Evolutionary conservation across 164 flowering plant species (phyloP), one percentile per base, ranked within the genome.

Genomic region (Buxus sempervirens): DNA sequence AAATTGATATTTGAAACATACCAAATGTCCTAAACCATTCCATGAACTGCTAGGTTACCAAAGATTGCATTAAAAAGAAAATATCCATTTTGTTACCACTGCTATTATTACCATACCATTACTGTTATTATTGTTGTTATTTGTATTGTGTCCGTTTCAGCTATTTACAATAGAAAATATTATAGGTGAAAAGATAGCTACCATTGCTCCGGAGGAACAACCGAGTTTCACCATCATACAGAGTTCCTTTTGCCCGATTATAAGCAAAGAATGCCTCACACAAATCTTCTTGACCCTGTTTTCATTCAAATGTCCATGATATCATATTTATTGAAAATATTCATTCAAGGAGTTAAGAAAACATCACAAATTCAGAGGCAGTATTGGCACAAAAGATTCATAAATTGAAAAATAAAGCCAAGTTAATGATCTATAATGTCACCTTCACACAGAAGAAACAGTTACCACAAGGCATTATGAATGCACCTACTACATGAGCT

Each of bases 201-300:
- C 99, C 98, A 82, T 65, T 84, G 69, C 60, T 76, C 24, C 88
- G 96, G 19, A 96, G 90, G 73, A 93, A 96, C 22, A 96, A 77
- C 69, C 99, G 85, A 54, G 99, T 96, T 86, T 96, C 91, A 62
- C 99, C 99, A 82, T 96, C 99, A 76, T 96, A 96, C 72, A 96
- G 93, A 1, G 96, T 88, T 76, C 99, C 99, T 73, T 87, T 85
- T 10, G 99, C 97, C 21, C 99, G 86, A 65, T 96, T 96, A 70
- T 87, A 93, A 28, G 91, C 88, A 78, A 96, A 96, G 77, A 96
- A 96, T 57, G 79, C 80, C 80, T 96, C 98, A 74, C 98, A 96
- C 54, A 96, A 65, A 77, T 96, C 99, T 79, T 96, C 99, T 72
- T 93, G 95, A 60, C 98, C 99, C 99, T 96, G 78, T 58, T 55